phyloP scores from a whole-genome alignment of 2,329 filamentous ascomycete species.

The Zymoseptoria passerinii region DNA sequence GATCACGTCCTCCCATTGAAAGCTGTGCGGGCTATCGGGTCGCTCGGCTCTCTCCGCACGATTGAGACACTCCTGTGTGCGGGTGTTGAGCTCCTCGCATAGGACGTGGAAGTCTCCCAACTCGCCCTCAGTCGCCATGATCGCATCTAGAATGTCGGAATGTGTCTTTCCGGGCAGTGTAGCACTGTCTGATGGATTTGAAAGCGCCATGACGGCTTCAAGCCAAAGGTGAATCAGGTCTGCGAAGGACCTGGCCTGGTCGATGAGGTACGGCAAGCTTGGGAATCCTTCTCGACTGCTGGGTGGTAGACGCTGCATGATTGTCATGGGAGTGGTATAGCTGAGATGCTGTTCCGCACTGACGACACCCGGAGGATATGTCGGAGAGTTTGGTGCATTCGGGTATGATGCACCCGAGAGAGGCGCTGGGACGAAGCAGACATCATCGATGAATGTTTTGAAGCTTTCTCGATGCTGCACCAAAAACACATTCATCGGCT shows the following conservation, averaged over 20 bases:
- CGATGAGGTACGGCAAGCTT: slow-evolving; percentile 84
- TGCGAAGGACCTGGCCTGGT: slow-evolving; percentile 77
- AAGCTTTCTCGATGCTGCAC: slow-evolving; percentile 66
- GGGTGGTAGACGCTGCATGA: slow-evolving; percentile 70
- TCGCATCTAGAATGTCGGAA: slow-evolving; percentile 28
- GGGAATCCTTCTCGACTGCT: slow-evolving; percentile 86
- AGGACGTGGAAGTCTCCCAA: slow-evolving; percentile 43
- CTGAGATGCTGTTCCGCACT: slow-evolving; percentile 28
- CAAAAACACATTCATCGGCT: slow-evolving; percentile 91
- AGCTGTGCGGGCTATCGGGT: slow-evolving; percentile 40
- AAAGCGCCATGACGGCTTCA: slow-evolving; percentile 38
- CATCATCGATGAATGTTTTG: slow-evolving; percentile 76
- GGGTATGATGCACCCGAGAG: slow-evolving; percentile 42
- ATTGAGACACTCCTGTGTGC: slow-evolving; percentile 44
- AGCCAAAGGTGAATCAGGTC: slow-evolving; percentile 75
- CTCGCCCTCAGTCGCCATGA: slow-evolving; percentile 35
- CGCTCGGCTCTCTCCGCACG: slow-evolving; percentile 46
- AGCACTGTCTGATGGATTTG: slow-evolving; percentile 10
- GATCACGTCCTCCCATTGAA: slow-evolving; percentile 47
- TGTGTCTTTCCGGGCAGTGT: slow-evolving; percentile 18
- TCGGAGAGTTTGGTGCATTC: slow-evolving; percentile 17
- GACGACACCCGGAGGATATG: slow-evolving; percentile 20
- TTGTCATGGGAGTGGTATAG: slow-evolving; percentile 88
- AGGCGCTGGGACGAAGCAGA: slow-evolving; percentile 74
- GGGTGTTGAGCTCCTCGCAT: slow-evolving; percentile 39